Base-by-base conservation (phyloP, 495 filamentous ascomycete genomes). In the Aspergillus bridgeri region DNA sequence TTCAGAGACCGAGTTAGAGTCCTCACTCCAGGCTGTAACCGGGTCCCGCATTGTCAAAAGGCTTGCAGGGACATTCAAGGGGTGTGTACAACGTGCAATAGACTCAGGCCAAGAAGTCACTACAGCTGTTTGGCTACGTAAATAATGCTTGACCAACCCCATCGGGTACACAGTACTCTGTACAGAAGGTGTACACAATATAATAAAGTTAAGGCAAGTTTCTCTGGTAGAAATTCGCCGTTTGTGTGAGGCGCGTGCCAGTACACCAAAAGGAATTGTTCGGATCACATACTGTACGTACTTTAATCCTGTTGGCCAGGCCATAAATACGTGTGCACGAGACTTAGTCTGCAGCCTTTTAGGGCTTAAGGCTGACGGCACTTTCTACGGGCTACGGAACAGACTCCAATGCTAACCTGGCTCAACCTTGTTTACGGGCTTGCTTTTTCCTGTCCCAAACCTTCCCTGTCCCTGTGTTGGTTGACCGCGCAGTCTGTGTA, bases 291-390 rank as follows among this genome's bases (percentile, higher is more conserved):
- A 7, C 6, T 29, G 11, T 29, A 29, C 27, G 3, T 3, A 4
- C 11, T 29, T 29, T 55, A 44, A 8, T 42, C 44, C 53, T 48
- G 44, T 47, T 29, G 22, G 50, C 27, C 24, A 3, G 33, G 13
- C n/a, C 50, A 42, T 23, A 44, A 21, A 33, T 25, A 7, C 9
- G 3, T 57, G 64, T 63, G 60, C 60, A 60, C 58, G 56, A 58
- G 57, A 53, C 53, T 60, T 59, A 63, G 62, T 59, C 73, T 71
- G 68, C 68, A 72, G 72, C 74, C 71, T 62, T 56, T 69, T 69
- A 75, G 62, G 71, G 72, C 69, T 75, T 68, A 71, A 70, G 70
- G 66, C 72, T 68, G 64, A 66, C 63, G 60, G 58, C 48, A 51
- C 53, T 63, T 53, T 44, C 19, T 48, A 59, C 45, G 46, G 44